phyloP scores from a whole-genome alignment of 495 filamentous ascomycete genomes.

The Talaromyces ruber region DNA sequence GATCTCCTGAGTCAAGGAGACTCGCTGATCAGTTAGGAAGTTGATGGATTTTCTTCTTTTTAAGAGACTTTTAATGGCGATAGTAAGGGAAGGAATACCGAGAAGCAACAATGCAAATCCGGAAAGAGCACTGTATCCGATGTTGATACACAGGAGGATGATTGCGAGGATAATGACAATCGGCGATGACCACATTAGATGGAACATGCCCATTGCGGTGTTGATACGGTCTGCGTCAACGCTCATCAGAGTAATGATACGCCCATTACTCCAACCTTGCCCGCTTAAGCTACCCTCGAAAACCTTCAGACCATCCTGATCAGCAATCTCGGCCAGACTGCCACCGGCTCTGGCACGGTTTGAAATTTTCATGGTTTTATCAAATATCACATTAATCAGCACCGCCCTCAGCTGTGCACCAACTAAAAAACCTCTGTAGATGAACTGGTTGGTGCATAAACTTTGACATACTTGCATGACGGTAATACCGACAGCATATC shows the following conservation, averaged over 20 bases:
- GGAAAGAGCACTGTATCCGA: conserved; percentile 80
- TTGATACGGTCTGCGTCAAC: conserved; percentile 89
- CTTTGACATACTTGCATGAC: conserved; percentile 67
- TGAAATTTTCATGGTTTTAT: conserved; percentile 76
- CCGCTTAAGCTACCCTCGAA: conserved; percentile 30
- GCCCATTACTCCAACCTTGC: conserved; percentile 79
- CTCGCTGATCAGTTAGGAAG: conserved; percentile 84
- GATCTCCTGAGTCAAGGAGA: conserved; percentile 88
- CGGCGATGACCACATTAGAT: conserved; percentile 82
- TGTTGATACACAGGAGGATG: conserved; percentile 69
- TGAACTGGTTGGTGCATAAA: conserved; percentile 68
- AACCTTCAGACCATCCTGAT: conserved; percentile 33
- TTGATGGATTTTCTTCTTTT: conserved; percentile 68
- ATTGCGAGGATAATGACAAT: conserved; percentile 70
- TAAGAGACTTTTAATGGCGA: conserved; percentile 65
- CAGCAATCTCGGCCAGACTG: conserved; percentile 32
- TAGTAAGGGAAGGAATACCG: conserved; percentile 64
- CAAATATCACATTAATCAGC: conserved; percentile 66
- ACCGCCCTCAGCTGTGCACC: conserved; percentile 69
- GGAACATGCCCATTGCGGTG: conserved; percentile 76
- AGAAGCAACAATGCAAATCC: conserved; percentile 78
- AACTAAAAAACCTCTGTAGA: conserved; percentile 73
- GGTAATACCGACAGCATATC: conserved; percentile 67
- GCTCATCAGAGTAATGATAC: conserved; percentile 86
- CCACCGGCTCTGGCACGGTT: conserved; percentile 67